Percentiles rank a stretch among this genome's conserved stretches.
Conservation (phyloP, 164 flowering plant species). For the Litsea cubeba region DNA sequence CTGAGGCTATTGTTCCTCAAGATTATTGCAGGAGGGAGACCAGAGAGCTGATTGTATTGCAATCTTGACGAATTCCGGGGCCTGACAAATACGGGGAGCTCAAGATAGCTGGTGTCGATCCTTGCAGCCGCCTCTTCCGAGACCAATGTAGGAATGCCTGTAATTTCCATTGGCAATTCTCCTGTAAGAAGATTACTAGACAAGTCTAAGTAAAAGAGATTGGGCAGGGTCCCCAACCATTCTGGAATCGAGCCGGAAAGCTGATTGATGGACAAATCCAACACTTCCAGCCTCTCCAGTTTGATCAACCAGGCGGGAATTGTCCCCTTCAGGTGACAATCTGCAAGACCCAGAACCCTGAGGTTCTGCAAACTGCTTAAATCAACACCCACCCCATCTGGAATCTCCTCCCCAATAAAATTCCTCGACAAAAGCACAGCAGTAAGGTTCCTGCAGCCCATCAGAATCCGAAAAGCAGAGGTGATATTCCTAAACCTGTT, state of each 20-base stretch:
- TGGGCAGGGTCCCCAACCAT: slow-evolving; percentile 46
- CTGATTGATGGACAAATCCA: slow-evolving; percentile 50
- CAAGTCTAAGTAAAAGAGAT: slow-evolving; percentile 56
- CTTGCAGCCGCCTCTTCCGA: slow-evolving; percentile 16
- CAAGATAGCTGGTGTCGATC: slow-evolving; percentile 28
- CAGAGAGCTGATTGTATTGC: slow-evolving; percentile 56
- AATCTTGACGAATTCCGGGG: slow-evolving; percentile 35
- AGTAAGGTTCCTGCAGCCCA: slow-evolving; percentile 38
- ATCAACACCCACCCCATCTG: slow-evolving; percentile 22
- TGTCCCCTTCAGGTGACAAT: slow-evolving; percentile 39
- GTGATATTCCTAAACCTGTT: slow-evolving; percentile 42
- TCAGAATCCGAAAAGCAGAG: slow-evolving; percentile 34
- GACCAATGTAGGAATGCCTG: slow-evolving; percentile 24
- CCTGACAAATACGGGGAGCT: slow-evolving; percentile 49
- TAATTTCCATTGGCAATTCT: slow-evolving; percentile 36
- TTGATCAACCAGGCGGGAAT: slow-evolving; percentile 48
- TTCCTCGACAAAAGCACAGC: slow-evolving; percentile 37
- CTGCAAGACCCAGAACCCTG: slow-evolving; percentile 43
- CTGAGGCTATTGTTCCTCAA: slow-evolving; percentile 40
- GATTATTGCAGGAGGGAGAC: slow-evolving; percentile 56
- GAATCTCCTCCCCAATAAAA: slow-evolving; percentile 40
- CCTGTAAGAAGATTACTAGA: slow-evolving; percentile 44
- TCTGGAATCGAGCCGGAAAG: slow-evolving; percentile 48
- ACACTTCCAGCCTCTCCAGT: slow-evolving; percentile 32
- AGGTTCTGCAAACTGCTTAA: slow-evolving; percentile 40